Conservation (phyloP, 805 yeast genomes). For the Clavispora carvajalis region DNA sequence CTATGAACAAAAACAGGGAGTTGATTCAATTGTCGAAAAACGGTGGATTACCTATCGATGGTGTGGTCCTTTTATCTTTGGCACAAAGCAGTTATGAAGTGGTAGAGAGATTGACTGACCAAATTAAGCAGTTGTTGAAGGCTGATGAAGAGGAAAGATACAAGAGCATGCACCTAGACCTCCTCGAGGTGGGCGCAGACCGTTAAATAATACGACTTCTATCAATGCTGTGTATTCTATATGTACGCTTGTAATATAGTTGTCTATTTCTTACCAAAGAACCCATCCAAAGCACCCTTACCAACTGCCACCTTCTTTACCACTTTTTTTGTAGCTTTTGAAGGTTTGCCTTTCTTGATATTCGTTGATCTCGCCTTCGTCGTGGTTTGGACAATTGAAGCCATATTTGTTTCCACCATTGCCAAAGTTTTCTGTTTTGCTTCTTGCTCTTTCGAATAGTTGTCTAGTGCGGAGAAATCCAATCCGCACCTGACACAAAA, state of each 20-base stretch:
- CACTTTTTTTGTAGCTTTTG: conserved; percentile 21
- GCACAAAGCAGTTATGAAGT: conserved; percentile 58
- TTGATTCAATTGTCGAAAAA: conserved; percentile 85
- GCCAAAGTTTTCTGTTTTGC: conserved; percentile 18
- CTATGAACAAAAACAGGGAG: conserved; percentile 86
- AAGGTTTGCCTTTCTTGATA: conserved; percentile 18
- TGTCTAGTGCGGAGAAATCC: conserved; percentile 19
- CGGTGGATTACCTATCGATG: conserved; percentile 85
- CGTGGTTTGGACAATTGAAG: conserved; percentile 15
- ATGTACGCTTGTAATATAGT: not conserved
- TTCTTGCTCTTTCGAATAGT: conserved; percentile 13
- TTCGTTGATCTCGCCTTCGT: conserved; percentile 14
- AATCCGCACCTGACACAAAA: conserved; percentile 13
- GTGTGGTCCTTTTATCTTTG: conserved; percentile 61
- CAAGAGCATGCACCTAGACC: conserved; percentile 21
- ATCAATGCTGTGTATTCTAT: not conserved
- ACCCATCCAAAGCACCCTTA: conserved; percentile 66
- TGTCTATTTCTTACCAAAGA: conserved; percentile 44
- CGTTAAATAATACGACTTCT: conserved; percentile 13
- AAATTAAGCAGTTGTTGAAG: conserved; percentile 52
- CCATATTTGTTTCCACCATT: conserved; percentile 24
- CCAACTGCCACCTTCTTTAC: conserved; percentile 45
- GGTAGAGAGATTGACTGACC: conserved; percentile 60
- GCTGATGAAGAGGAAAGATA: conserved; percentile 50
- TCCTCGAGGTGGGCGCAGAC: conserved; percentile 34